Conservation (phyloP, 1,284 basidiomycete species). For the Trichosporon sp. region DNA sequence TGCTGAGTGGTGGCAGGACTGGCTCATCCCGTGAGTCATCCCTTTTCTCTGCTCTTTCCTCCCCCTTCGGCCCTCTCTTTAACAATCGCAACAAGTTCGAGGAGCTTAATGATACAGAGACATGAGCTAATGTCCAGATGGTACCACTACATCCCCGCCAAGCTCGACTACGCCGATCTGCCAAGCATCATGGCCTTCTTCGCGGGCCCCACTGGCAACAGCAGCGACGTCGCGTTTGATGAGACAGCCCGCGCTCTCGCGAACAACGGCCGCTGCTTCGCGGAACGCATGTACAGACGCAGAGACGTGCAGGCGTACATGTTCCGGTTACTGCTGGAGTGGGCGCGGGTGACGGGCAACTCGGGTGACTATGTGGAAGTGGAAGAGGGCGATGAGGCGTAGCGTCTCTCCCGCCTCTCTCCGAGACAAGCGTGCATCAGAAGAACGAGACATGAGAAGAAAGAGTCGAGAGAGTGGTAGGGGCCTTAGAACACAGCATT, state of each 20-base stretch:
- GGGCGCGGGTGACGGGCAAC: conserved; percentile 37
- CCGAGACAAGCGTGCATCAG: background rate
- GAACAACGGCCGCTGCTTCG: conserved; percentile 55
- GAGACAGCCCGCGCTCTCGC: conserved; percentile 54
- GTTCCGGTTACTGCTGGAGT: conserved; percentile 53
- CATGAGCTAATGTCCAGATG: conserved; percentile 37
- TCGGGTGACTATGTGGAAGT: conserved; percentile 22
- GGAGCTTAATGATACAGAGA: too few relatives aligned
- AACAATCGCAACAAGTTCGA: too few relatives aligned
- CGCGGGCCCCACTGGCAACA: conserved; percentile 44
- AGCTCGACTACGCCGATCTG: conserved; percentile 55
- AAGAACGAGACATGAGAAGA: background rate
- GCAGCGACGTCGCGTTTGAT: conserved; percentile 49
- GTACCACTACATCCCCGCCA: conserved; percentile 55
- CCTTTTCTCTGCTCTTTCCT: background rate
- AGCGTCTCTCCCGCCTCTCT: background rate
- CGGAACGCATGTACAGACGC: conserved; percentile 53
- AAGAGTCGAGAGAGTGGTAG: too few relatives aligned
- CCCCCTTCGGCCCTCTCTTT: too few relatives aligned
- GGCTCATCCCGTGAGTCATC: conserved; percentile 52
- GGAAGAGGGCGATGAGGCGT: conserved; percentile 12
- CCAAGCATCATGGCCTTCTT: conserved; percentile 55
- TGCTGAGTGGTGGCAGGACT: conserved; percentile 55
- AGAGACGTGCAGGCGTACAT: conserved; percentile 58
- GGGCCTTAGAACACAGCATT: too few relatives aligned